phyloP scores from a whole-genome alignment of 2,329 filamentous ascomycete species.

The Trichoderma endophyticum region DNA sequence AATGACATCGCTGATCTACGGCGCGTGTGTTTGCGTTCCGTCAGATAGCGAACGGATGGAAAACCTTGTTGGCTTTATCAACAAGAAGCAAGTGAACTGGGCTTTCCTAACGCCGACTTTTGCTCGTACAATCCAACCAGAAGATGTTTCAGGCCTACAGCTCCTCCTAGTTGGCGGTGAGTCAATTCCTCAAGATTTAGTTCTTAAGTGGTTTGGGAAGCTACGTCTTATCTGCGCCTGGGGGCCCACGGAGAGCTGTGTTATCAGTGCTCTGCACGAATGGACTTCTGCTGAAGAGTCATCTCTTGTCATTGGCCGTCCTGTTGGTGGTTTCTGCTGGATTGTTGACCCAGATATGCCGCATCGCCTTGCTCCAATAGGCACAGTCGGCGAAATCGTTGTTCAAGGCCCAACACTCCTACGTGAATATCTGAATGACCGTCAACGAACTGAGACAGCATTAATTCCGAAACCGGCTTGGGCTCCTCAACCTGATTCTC shows the following conservation, averaged over 20 bases:
- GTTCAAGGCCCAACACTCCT: neutral
- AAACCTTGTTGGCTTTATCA: neutral
- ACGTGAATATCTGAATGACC: neutral
- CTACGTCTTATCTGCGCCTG: constrained; percentile 19
- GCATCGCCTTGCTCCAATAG: neutral
- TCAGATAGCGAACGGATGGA: neutral
- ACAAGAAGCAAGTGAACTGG: neutral
- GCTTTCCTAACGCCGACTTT: neutral
- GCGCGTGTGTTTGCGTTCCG: neutral
- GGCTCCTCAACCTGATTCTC: constrained; percentile 22
- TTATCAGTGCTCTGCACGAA: neutral
- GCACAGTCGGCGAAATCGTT: neutral
- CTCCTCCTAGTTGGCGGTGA: constrained; percentile 18
- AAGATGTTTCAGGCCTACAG: neutral
- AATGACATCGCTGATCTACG: neutral
- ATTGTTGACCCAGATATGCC: neutral
- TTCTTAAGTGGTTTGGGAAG: constrained; percentile 11
- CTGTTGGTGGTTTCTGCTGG: neutral
- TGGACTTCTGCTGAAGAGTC: neutral
- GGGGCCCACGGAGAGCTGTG: constrained; percentile 19
- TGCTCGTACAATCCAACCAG: neutral
- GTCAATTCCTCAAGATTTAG: neutral
- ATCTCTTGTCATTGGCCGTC: neutral
- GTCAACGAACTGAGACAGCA: too few relatives aligned
- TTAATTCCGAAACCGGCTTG: too few relatives aligned